Conservation (phyloP, 148 eudicot genomes). For the Arbutus unedo region DNA sequence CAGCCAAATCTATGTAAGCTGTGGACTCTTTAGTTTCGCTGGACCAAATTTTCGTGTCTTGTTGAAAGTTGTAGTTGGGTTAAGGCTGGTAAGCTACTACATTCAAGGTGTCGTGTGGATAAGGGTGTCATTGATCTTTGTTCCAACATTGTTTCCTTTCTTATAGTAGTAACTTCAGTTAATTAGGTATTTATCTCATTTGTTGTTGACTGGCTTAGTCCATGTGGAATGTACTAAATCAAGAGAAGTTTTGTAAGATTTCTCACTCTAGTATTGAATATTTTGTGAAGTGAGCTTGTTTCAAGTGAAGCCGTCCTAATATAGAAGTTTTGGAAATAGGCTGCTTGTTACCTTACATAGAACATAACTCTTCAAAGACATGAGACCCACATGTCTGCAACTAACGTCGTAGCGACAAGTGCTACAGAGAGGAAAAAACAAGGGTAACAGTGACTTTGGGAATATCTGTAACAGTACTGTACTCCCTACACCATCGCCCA, state of each 20-base stretch:
- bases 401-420: not conserved
- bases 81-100: not conserved
- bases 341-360: not conserved
- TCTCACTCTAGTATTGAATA: not conserved
- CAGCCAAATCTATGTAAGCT: not conserved
- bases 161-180: not conserved
- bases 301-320: not conserved
- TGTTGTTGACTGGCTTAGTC: not conserved
- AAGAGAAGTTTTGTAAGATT: not conserved
- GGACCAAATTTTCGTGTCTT: not conserved
- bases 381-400: not conserved
- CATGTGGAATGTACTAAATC: not conserved
- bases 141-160: not conserved
- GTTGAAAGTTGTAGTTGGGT: not conserved
- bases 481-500: not conserved
- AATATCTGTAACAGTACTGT: not conserved
- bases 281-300: not conserved
- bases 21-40: not conserved
- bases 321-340: slow-evolving; percentile 2
- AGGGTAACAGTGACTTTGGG: not conserved
- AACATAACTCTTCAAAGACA: not conserved
- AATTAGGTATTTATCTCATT: not conserved
- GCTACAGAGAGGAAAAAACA: not conserved
- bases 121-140: slow-evolving; percentile 1
- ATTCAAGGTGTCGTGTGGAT: not conserved